Conservation (phyloP, 2,329 filamentous ascomycete genomes). For the Cladosporium sp. region DNA sequence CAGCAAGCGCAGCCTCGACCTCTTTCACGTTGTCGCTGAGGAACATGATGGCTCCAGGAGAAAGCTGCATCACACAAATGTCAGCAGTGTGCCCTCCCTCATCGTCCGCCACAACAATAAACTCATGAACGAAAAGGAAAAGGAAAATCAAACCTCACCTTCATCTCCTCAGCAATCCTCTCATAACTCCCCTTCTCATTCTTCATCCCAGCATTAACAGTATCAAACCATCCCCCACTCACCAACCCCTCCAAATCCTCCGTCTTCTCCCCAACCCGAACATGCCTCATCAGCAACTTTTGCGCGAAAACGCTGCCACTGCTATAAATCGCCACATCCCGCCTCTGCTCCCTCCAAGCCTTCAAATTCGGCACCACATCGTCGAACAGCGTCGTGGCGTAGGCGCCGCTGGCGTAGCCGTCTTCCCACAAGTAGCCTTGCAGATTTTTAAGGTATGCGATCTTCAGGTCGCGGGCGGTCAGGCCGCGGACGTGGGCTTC, state of each 20-base stretch:
- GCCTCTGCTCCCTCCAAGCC: slow-evolving; percentile 54
- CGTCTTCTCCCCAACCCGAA: slow-evolving; percentile 39
- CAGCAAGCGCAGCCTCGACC: slow-evolving; percentile 41
- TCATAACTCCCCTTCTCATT: slow-evolving; percentile 63
- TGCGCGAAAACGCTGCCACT: slow-evolving; percentile 77
- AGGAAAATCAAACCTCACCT: slow-evolving; percentile 16
- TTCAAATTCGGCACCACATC: slow-evolving; percentile 58
- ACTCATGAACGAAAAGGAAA: background rate
- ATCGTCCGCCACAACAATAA: no score
- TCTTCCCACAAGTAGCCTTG: slow-evolving; percentile 75
- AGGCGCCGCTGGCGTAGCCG: slow-evolving; percentile 66
- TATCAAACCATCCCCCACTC: slow-evolving; percentile 66
- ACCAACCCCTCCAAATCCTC: slow-evolving; percentile 58
- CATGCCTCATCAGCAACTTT: slow-evolving; percentile 70
- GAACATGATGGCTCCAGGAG: slow-evolving; percentile 50
- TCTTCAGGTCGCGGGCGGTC: slow-evolving; percentile 68
- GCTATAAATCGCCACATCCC: slow-evolving; percentile 69
- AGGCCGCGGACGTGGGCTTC: slow-evolving; percentile 66
- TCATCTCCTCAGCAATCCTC: slow-evolving; percentile 54
- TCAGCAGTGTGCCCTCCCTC: no score
- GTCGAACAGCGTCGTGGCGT: slow-evolving; percentile 68
- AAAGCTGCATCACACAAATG: background rate
- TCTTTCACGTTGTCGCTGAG: slow-evolving; percentile 72
- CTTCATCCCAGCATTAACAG: slow-evolving; percentile 74
- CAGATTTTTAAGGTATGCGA: slow-evolving; percentile 71